These are phyloP conservation scores for Taphrina confusa DNA, from an alignment of 1,139 yeast species.

Conservation along the genomic window DNA sequence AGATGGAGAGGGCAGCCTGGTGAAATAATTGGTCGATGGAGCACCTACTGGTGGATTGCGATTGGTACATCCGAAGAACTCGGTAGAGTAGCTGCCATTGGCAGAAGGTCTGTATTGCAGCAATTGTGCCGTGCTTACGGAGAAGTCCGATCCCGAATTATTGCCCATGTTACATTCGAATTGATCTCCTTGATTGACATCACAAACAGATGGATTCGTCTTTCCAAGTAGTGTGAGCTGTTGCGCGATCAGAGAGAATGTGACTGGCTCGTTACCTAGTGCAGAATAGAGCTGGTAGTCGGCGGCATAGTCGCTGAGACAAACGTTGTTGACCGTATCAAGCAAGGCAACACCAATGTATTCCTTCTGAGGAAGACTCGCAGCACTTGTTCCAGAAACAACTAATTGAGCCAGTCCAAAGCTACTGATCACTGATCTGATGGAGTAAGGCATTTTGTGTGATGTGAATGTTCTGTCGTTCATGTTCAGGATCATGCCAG, in stretches of 20 bases:
- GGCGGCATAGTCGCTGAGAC: slow-evolving; percentile 6
- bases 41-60: not conserved
- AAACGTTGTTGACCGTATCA: not conserved
- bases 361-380: not conserved
- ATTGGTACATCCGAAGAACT: slow-evolving; percentile 5
- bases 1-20: not conserved
- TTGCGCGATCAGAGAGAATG: not conserved
- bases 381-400: not conserved
- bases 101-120: not conserved
- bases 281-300: slow-evolving; percentile 8
- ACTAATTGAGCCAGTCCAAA: not conserved
- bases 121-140: not conserved
- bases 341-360: not conserved
- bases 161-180: not conserved
- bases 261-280: not conserved
- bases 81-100: not conserved
- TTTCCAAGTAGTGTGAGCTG: not conserved
- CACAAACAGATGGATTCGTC: not conserved
- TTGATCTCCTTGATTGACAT: slow-evolving; percentile 3
- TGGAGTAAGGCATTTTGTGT: too few relatives aligned
- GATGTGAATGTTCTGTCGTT: too few relatives aligned
- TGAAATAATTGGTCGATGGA: not conserved
- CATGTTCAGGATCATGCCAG: too few relatives aligned
- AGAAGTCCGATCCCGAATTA: not conserved
- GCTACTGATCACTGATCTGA: too few relatives aligned